Percentiles rank a stretch among this genome's conserved stretches.
These are phyloP conservation scores for Suhomyces bokatorum DNA, from an alignment of 1,139 yeast genomes.

Conservation along the genomic window DNA sequence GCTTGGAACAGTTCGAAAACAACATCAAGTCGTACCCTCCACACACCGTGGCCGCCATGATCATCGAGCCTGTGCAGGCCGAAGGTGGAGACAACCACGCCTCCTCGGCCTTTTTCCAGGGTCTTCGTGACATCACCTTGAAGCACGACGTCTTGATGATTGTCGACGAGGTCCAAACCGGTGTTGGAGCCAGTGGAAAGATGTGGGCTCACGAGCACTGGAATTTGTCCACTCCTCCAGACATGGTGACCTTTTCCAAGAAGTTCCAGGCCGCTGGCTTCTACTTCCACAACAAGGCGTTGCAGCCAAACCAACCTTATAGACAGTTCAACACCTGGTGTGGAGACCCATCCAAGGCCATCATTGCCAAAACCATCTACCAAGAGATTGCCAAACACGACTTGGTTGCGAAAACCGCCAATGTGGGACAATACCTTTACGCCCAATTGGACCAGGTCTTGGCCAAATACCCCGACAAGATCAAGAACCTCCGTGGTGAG, in stretches of 20 bases:
- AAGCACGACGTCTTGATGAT: constrained; percentile 62
- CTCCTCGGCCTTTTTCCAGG: constrained; percentile 60
- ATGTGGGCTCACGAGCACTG: constrained; percentile 78
- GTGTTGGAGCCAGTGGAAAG: constrained; percentile 72
- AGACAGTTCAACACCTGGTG: constrained; percentile 86
- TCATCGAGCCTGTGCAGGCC: constrained; percentile 73
- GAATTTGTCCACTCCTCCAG: constrained; percentile 63
- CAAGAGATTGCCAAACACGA: constrained; percentile 55
- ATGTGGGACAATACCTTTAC: constrained; percentile 63
- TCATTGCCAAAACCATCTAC: constrained; percentile 63
- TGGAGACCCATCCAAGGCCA: constrained; percentile 74
- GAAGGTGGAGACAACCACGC: constrained; percentile 81
- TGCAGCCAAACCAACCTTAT: constrained; percentile 63
- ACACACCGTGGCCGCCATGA: constrained; percentile 59
- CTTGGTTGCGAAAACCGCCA: constrained; percentile 50
- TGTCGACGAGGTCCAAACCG: constrained; percentile 75
- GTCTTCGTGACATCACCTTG: constrained; percentile 60
- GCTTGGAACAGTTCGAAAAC: constrained; percentile 57
- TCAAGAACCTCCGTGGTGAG: constrained; percentile 64
- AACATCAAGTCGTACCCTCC: constrained; percentile 52
- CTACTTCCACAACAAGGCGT: constrained; percentile 63
- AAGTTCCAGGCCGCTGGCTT: constrained; percentile 81
- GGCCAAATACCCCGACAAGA: constrained; percentile 43
- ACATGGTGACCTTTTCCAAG: constrained; percentile 73
- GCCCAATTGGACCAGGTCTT: constrained; percentile 45